Evolutionary conservation across 2,329 filamentous ascomycete species (phyloP).

Genomic region (Hymenoscyphus salicellus): DNA sequence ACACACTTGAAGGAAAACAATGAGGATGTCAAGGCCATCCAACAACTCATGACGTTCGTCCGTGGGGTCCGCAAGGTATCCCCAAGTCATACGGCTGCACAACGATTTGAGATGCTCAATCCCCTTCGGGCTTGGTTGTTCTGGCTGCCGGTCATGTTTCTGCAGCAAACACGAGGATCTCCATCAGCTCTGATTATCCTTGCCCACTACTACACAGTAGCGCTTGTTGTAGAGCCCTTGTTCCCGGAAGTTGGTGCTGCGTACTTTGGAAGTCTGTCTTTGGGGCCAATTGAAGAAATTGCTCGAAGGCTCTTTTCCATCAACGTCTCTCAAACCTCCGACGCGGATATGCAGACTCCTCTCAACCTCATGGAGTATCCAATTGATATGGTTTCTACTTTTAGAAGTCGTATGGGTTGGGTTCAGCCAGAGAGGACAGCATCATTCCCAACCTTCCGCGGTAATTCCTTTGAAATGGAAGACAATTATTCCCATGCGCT

Average conservation of each 20-base stretch:
- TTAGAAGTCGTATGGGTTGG: conserved; percentile 69
- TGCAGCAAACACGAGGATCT: conserved; percentile 73
- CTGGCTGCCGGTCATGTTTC: conserved; percentile 84
- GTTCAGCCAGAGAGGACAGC: conserved; percentile 55
- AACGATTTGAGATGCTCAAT: conserved; percentile 88
- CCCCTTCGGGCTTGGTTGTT: conserved; percentile 90
- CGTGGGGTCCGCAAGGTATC: conserved; percentile 69
- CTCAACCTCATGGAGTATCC: conserved; percentile 70
- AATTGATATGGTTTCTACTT: conserved; percentile 65
- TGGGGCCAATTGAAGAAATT: conserved; percentile 83
- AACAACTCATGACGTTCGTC: conserved; percentile 69
- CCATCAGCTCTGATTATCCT: conserved; percentile 78
- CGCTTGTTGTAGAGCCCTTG: conserved; percentile 81
- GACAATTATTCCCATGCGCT: conserved; percentile 44
- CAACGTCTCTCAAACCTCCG: conserved; percentile 57
- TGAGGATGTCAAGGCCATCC: conserved; percentile 66
- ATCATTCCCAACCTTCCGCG: conserved; percentile 59
- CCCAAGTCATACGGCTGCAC: conserved; percentile 67
- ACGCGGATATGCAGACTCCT: conserved; percentile 58
- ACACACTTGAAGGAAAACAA: conserved; percentile 64
- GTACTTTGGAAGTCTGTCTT: conserved; percentile 78
- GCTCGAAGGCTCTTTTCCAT: conserved; percentile 69
- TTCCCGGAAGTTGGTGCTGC: conserved; percentile 89
- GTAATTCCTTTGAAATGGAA: conserved; percentile 52
- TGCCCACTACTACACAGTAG: conserved; percentile 87